Base-by-base conservation (phyloP, 2,329 filamentous ascomycete species). In the Cladosporium velox region DNA sequence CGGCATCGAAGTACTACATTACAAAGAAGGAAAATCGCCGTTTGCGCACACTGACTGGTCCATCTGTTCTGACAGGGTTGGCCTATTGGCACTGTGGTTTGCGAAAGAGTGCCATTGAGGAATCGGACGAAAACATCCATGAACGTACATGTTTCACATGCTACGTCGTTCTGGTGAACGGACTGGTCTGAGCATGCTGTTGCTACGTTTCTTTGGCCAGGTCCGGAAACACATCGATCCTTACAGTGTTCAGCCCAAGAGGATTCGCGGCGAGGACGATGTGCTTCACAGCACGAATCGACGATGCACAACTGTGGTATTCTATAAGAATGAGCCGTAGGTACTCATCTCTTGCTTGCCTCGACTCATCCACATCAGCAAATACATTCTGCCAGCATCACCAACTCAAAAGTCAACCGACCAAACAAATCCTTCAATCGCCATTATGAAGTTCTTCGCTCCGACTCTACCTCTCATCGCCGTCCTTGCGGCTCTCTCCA, bases 391-490 rank as follows among this genome's bases (percentile, higher is more conserved):
- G 2, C 7, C 24, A 38, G 4, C 24, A 11, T 44, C 21, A 18
- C 1, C 35, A 30, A 55, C n/a, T 32, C 32, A 24, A 28, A 11
- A 30, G n/a, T 14, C 8, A 35, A 35, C 2, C 32, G 12, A 26
- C 4, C 10, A 21, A 35, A 35, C n/a, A 4, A 15, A 14, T n/a
- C 7, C 14, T 18, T 32, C 51, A 3, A 1, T 15, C 21, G 18
- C 7, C 38, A 64, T 44, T 7, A 64, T 64, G 60, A 64, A 64
- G 34, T 24, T 62, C 44, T 51, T 26, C 59, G 15, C 38, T 41
- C n/a, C 35, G 15, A 32, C 38, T 28, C 26, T 62, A n/a, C 30
- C 59, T 47, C 49, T 64, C 35, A 24, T 57, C 34, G 35, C 49
- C 8, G 11, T 55, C 32, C 51, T 64, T 14, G 49, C 51, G 32